phyloP scores from a whole-genome alignment of 202 grass and related monocot genomes.

The Panicum hallii region DNA sequence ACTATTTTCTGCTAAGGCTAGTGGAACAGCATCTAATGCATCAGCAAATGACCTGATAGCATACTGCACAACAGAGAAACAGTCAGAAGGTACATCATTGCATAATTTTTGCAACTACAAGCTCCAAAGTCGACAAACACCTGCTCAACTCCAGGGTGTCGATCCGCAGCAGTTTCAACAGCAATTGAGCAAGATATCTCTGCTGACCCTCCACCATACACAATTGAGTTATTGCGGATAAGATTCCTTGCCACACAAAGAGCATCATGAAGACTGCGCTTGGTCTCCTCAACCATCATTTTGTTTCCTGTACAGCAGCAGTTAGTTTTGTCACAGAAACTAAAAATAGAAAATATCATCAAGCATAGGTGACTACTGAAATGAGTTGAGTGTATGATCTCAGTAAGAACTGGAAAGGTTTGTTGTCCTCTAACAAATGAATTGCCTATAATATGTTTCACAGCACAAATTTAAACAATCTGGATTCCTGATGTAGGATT shows the following conservation, averaged over 20 bases:
- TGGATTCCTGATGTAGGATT: not conserved
- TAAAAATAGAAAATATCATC: conserved; percentile 1
- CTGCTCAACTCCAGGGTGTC: conserved; percentile 92
- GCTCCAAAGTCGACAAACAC: conserved; percentile 37
- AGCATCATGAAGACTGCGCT: conserved; percentile 91
- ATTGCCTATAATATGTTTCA: not conserved
- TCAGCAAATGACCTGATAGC: conserved; percentile 96
- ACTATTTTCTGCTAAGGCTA: conserved; percentile 96
- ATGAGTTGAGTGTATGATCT: not conserved
- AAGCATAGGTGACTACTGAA: not conserved
- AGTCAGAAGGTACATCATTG: conserved; percentile 2
- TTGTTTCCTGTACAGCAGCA: conserved; percentile 70
- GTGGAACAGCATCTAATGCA: conserved; percentile 83
- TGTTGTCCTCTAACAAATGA: not conserved
- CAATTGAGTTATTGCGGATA: conserved; percentile 89
- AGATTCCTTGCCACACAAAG: conserved; percentile 98
- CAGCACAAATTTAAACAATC: not conserved
- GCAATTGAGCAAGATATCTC: conserved; percentile 95
- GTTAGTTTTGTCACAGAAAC: not conserved
- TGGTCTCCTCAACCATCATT: conserved; percentile 99
- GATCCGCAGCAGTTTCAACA: conserved; percentile 87
- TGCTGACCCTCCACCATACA: conserved; percentile 89
- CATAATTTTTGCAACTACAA: not conserved
- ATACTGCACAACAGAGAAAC: conserved; percentile 68
- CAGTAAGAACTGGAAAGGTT: not conserved